These are phyloP conservation scores for Trypanosoma lewisi DNA, from an alignment of 208 protist species.

Conservation along the genomic window DNA sequence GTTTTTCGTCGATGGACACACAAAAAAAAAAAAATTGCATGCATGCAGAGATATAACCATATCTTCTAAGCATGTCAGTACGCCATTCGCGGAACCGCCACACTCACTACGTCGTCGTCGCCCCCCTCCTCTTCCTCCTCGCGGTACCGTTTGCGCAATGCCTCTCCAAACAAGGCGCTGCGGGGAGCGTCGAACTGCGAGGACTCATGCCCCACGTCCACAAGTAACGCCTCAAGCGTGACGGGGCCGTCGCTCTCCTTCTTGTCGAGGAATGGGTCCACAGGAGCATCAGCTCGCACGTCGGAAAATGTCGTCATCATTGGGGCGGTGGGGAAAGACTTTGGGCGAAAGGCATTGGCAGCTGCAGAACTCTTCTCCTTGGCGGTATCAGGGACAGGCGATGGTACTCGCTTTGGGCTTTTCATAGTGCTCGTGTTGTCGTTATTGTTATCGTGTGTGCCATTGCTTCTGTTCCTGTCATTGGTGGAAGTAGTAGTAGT, in stretches of 20 bases:
- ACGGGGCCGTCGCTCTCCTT: conserved; percentile 10
- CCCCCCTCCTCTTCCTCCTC: conserved; percentile 63
- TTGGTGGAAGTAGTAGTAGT: no score
- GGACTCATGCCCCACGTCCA: conserved; percentile 39
- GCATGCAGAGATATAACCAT: no score
- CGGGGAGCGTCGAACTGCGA: conserved; percentile 24
- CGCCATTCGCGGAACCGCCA: conserved; percentile 3
- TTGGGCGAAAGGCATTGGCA: conserved; percentile 10
- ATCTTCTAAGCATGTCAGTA: background rate
- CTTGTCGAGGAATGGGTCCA: conserved; percentile 20
- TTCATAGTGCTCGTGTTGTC: no score
- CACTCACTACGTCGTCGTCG: background rate
- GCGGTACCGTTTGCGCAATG: conserved; percentile 77
- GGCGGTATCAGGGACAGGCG: background rate
- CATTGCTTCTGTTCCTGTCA: background rate
- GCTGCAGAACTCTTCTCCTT: background rate
- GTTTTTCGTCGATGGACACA: background rate
- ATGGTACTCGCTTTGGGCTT: background rate
- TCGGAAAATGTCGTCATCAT: background rate
- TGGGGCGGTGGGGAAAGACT: background rate
- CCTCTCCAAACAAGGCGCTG: conserved; percentile 61
- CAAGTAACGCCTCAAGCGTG: conserved; percentile 50
- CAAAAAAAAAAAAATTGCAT: no score
- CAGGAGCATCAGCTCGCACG: background rate
- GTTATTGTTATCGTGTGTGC: background rate